These are phyloP conservation scores for Hypocrella siamensis DNA, from an alignment of 2,329 filamentous ascomycete species.

Conservation along the genomic window DNA sequence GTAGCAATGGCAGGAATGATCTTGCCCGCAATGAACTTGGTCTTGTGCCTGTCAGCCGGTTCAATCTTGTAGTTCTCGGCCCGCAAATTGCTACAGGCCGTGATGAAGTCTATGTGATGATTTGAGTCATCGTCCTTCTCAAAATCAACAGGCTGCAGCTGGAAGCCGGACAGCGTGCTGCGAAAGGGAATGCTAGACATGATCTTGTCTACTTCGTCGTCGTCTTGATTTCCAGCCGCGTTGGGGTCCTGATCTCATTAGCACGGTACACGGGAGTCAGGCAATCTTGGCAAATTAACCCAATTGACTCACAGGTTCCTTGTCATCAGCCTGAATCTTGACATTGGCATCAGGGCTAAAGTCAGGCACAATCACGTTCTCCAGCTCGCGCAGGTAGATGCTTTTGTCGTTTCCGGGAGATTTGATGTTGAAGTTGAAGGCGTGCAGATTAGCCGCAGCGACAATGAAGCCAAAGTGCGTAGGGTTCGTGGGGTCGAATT, in stretches of 20 bases:
- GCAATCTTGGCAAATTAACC: no score
- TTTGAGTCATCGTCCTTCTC: constrained; percentile 98
- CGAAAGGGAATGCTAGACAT: constrained; percentile 59
- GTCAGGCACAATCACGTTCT: constrained; percentile 90
- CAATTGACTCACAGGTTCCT: constrained; percentile 56
- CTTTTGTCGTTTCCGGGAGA: constrained; percentile 52
- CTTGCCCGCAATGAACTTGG: constrained; percentile 98
- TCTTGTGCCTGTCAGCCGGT: constrained; percentile 86
- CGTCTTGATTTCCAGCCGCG: constrained; percentile 53
- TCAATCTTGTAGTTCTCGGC: constrained; percentile 98
- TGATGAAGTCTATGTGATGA: constrained; percentile 98
- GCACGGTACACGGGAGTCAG: no score
- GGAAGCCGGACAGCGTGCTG: constrained; percentile 72
- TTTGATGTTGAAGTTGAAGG: constrained; percentile 96
- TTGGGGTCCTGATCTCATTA: constrained; percentile 54
- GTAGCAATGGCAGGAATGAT: constrained; percentile 98
- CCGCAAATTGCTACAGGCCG: constrained; percentile 86
- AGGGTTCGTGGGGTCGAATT: constrained; percentile 70
- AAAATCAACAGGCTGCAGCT: constrained; percentile 83
- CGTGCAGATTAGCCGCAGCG: constrained; percentile 80
- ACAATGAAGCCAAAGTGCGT: constrained; percentile 83
- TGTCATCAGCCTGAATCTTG: constrained; percentile 94
- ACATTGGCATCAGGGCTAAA: constrained; percentile 81
- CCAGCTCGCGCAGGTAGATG: constrained; percentile 65
- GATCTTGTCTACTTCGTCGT: constrained; percentile 59